Evolutionary conservation across 1,139 yeast genomes (phyloP).

Genomic region (Blastobotrys buckinghamii): DNA sequence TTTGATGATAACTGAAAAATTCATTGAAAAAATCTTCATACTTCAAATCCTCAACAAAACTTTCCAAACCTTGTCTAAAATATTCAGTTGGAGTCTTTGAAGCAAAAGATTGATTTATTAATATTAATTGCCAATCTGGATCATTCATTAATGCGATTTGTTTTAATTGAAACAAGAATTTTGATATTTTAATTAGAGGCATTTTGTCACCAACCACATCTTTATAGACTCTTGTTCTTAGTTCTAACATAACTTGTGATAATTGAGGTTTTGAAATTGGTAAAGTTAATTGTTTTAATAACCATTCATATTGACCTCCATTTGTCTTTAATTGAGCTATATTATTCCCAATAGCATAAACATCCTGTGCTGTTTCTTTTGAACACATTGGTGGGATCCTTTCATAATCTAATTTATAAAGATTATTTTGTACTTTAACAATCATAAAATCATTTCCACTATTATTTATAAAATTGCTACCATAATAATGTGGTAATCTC

Average conservation of each 20-base stretch:
- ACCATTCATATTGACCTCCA: conserved; percentile 3
- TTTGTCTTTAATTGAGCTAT: conserved; percentile 14
- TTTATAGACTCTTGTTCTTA: conserved; percentile 18
- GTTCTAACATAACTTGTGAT: conserved; percentile 13
- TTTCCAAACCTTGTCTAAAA: conserved; percentile 9
- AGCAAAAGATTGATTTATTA: neutral
- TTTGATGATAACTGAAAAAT: neutral
- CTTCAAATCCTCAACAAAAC: conserved; percentile 5
- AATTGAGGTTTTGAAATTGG: conserved; percentile 19
- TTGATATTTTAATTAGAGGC: conserved; percentile 14
- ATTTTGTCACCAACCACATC: conserved; percentile 19
- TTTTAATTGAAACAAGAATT: conserved; percentile 19
- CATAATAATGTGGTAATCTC: conserved; percentile 15
- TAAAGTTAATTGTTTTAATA: conserved; percentile 6
- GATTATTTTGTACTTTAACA: neutral
- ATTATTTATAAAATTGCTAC: neutral
- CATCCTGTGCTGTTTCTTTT: conserved; percentile 16
- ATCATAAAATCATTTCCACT: conserved; percentile 17
- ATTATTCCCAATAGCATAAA: conserved; percentile 19
- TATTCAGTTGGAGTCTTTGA: neutral
- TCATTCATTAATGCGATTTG: conserved; percentile 21
- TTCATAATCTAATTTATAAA: conserved; percentile 11
- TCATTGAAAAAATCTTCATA: neutral
- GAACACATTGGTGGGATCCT: conserved; percentile 17
- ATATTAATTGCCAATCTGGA: conserved; percentile 17